Base-by-base conservation (phyloP, 2,329 filamentous ascomycete genomes). In the Tolypocladium tropicale region DNA sequence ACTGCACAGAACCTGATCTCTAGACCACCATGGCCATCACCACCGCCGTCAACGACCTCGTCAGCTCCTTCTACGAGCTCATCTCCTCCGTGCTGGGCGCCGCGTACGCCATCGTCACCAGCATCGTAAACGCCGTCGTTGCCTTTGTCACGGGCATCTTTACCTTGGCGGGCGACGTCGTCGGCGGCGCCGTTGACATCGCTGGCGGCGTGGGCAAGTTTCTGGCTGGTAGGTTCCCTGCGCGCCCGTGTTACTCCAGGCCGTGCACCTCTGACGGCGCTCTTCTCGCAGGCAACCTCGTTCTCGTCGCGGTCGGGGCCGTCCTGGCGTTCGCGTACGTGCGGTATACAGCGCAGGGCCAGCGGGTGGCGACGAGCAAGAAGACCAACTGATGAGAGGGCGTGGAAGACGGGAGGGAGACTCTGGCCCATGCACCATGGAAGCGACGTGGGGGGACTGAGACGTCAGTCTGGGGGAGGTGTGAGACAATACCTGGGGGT, bases 41-140 rank as follows among this genome's bases (percentile, higher is more conserved):
- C 25, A 61, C 64, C 49, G 73, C 72, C 33, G 58, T 75, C 53
- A 61, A 63, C 49, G 68, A 73, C 60, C 64, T 75, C 52, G 63
- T 74, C 64, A 71, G 68, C 61, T 74, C 71, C 63, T 64, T 75
- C 62, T 74, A 70, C 57, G 72, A 75, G 64, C 70, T 76, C 33
- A 57, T 74, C 41, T 62, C 68, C 36, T 73, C 72, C 6, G 57
- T 76, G 52, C 60, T 75, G 32, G 60, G 63, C 36, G 67, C 72
- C n/a, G 53, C 68, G 48, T 69, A 68, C 59, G 52, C 67, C 55
- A 39, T 74, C 36, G 56, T 74, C 16, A 66, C 71, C 49, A 66
- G 66, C 36, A 48, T 72, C 33, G 39, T 75, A 51, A 62, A 61
- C 23, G 66, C 70, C 14, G 55, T 73, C 50, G 56, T 73, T 52